Evolutionary conservation across 768 basidiomycete genomes (phyloP), one percentile per base, ranked within the genome.

Genomic region (Vararia minispora): DNA sequence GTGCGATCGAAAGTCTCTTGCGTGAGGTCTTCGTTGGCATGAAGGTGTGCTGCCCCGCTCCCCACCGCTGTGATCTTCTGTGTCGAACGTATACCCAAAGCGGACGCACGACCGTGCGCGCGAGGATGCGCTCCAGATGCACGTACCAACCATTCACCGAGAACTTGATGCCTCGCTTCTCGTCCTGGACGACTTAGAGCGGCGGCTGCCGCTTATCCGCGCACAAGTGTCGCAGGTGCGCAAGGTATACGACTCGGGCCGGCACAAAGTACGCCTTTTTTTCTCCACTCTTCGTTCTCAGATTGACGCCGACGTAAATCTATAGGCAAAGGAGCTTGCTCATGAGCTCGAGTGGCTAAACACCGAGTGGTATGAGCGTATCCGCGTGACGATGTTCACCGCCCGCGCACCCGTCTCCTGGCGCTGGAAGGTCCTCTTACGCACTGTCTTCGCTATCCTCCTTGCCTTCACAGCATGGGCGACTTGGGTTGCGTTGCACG

Each of bases 311-410:
- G 3, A n/a, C 32, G 24, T 16, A 17, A 18, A 17, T 6, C 22
- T 27, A 11, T 32, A 86, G 83, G 84, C 84, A 7, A 65, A 71
- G 48, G 58, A 64, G 5, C 72, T 87, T 13, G 73, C 77, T n/a
- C 55, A 56, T 2, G 76, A 77, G 38, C 61, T 87, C 30, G 66
- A 65, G 37, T 87, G 83, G 83, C 65, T 85, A 17, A 84, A 86
- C 53, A 85, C 78, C 0, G 77, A 80, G 33, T 76, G 82, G 54
- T 79, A 80, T 40, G 76, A 79, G 53, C 78, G 83, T 10, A 80
- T 79, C 73, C 71, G 80, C 29, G 57, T 68, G 17, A 79, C 76
- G 58, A 75, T 86, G 49, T 86, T 86, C 63, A 79, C 81, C 1
- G 65, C 76, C 3, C 66, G 67, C 2, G 75, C 76, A 33, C 84